Percentiles rank a stretch among this genome's conserved stretches.
Conservation (phyloP, 495 filamentous ascomycete genomes). For the Astrocystis sublimbata region DNA sequence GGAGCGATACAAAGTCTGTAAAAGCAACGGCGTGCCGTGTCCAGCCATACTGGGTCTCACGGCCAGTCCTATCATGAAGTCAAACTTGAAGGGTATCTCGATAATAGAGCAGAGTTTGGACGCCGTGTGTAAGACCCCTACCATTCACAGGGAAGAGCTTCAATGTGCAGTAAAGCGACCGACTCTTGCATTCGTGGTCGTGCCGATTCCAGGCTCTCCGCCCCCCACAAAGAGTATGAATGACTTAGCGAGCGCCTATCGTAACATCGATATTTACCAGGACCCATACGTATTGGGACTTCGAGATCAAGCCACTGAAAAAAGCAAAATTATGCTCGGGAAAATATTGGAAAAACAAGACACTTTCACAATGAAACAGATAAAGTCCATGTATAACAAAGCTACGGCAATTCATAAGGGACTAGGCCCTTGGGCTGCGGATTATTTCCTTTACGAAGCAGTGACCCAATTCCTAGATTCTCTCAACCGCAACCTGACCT, state of each 20-base stretch:
- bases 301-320: conserved; percentile 35
- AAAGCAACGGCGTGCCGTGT: conserved; percentile 41
- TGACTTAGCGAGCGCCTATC: conserved; percentile 40
- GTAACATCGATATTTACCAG: conserved; percentile 57
- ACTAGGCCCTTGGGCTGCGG: conserved; percentile 72
- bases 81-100: conserved; percentile 50
- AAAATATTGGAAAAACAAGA: conserved; percentile 51
- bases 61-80: conserved; percentile 75
- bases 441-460: conserved; percentile 67
- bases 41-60: conserved; percentile 83
- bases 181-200: conserved; percentile 54
- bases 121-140: conserved; percentile 70
- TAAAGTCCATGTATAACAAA: conserved; percentile 58
- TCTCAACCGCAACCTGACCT: conserved; percentile 30
- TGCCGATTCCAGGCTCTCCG: conserved; percentile 25
- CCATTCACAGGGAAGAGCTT: conserved; percentile 69
- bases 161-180: conserved; percentile 68
- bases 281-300: conserved; percentile 73
- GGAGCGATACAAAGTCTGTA: conserved; percentile 65
- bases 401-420: conserved; percentile 56
- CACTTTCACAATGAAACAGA: conserved; percentile 64
- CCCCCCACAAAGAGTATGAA: conserved; percentile 32
- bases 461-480: conserved; percentile 49
- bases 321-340: conserved; percentile 40
- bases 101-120: conserved; percentile 75